Percentiles rank a stretch among this genome's conserved stretches.
These are phyloP conservation scores for Raphanus hybrid DNA, from an alignment of 441 rosid genomes.

Conservation along the genomic window DNA sequence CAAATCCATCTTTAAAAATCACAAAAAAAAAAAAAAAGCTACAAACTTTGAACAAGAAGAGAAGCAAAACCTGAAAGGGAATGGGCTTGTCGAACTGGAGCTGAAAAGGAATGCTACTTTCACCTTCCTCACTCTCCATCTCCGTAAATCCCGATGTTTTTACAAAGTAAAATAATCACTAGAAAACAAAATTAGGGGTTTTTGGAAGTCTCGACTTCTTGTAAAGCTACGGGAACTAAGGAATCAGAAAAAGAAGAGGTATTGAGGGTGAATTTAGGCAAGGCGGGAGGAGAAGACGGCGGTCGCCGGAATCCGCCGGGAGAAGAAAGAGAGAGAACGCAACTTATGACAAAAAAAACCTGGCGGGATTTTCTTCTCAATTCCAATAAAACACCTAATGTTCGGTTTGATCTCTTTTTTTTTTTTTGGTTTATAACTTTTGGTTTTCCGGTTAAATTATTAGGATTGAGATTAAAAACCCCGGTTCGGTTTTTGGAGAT, in stretches of 20 bases:
- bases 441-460: not conserved
- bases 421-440: not conserved
- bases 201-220: not conserved
- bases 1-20: not conserved
- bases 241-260: not conserved
- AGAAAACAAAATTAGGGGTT: slow-evolving; percentile 3
- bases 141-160: slow-evolving; percentile 25
- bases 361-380: slow-evolving; percentile 40
- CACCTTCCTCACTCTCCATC: slow-evolving; percentile 73
- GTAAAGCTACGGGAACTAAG: not conserved
- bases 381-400: slow-evolving; percentile 20
- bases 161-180: not conserved
- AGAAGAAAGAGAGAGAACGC: slow-evolving; percentile 22
- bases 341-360: slow-evolving; percentile 15
- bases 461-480: not conserved
- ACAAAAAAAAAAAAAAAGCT: not conserved
- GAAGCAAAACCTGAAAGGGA: slow-evolving; percentile 65
- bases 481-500: slow-evolving; percentile 19
- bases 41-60: slow-evolving; percentile 5
- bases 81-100: slow-evolving; percentile 85
- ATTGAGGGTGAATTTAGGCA: not conserved
- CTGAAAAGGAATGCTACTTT: slow-evolving; percentile 66
- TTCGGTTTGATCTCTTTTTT: not conserved
- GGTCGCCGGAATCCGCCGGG: slow-evolving; percentile 33
- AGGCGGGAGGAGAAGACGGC: slow-evolving; percentile 2